Base-by-base conservation (phyloP, 768 basidiomycete species). In the Lentinula sp. region DNA sequence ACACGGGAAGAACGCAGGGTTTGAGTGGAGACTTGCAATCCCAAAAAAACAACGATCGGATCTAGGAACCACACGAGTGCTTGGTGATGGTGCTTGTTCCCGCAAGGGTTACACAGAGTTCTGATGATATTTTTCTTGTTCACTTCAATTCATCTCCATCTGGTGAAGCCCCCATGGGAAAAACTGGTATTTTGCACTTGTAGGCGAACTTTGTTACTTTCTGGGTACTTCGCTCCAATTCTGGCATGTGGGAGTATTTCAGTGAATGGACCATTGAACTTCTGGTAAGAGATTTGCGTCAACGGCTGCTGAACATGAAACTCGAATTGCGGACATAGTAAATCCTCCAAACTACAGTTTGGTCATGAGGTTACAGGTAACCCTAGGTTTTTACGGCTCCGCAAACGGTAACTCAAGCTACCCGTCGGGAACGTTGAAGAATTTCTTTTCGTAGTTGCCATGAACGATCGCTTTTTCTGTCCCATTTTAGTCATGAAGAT, bases 1-100 rank as follows among this genome's bases (percentile, higher is more conserved):
- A 40, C 55, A 56, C 55, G 55, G 55, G 55, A 56, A 56, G 39
- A 56, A 51, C 28, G 50, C 50, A 51, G 50, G 50, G 50, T 51
- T 18, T 54, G 32, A 54, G 53, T 54, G 37, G 53, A 37, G 53
- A 40, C 37, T 28, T 10, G 10, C 21, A 40, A 28, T 40, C 37
- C 37, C 39, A 56, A 42, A 40, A n/a, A 42, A 23, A 43, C 13
- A 11, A 23, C 18, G 37, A 40, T 42, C 55, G 43, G 55, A 56
- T 56, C 55, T 56, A 56, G 55, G 55, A 40, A 56, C 55, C 23
- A 43, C 18, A 54, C 13, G 50, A 54, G 31, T 51, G 9, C 15
- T 8, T 54, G 53, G 53, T 54, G 53, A 37, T 21, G 37, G 53
- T 32, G 18, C 13, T 37, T 40, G 53, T 40, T 40, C 40, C 18